phyloP scores from a whole-genome alignment of 768 basidiomycete species.

The Tylopilus cervinicoccineus region DNA sequence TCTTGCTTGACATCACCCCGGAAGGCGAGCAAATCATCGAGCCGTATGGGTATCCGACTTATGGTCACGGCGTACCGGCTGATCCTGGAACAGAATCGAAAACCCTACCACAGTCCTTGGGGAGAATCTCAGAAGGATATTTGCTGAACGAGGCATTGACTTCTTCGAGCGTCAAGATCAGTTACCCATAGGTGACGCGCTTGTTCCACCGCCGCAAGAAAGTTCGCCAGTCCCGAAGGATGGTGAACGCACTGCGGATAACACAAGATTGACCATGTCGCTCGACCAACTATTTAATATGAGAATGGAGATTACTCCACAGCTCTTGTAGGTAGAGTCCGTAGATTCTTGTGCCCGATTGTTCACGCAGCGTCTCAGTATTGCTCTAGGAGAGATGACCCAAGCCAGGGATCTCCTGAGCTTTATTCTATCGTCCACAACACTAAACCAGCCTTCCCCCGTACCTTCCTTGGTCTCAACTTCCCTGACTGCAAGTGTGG shows the following conservation, averaged over 20 bases:
- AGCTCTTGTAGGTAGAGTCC: conserved; percentile 58
- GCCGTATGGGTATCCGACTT: conserved; percentile 47
- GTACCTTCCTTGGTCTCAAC: conserved; percentile 27
- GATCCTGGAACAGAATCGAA: conserved; percentile 41
- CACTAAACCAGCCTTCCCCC: conserved; percentile 33
- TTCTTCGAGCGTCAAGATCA: conserved; percentile 59
- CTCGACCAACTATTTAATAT: conserved; percentile 70
- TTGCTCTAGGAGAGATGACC: conserved; percentile 76
- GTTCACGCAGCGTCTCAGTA: conserved; percentile 38
- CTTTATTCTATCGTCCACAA: conserved; percentile 46
- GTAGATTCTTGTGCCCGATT: background rate
- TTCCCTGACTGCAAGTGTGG: conserved; percentile 56
- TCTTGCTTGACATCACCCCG: conserved; percentile 62
- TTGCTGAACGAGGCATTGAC: conserved; percentile 67
- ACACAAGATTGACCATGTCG: conserved; percentile 50
- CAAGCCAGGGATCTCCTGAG: conserved; percentile 69
- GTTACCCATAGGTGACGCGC: conserved; percentile 15
- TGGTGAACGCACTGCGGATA: conserved; percentile 28
- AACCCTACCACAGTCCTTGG: conserved; percentile 57
- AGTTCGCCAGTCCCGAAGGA: conserved; percentile 26
- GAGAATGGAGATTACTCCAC: conserved; percentile 66
- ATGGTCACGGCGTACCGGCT: conserved; percentile 7
- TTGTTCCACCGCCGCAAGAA: conserved; percentile 27
- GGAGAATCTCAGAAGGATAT: conserved; percentile 63
- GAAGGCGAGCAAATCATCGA: conserved; percentile 70